phyloP scores from a whole-genome alignment of 148 eudicot species.

The Chenopodium formosanum region DNA sequence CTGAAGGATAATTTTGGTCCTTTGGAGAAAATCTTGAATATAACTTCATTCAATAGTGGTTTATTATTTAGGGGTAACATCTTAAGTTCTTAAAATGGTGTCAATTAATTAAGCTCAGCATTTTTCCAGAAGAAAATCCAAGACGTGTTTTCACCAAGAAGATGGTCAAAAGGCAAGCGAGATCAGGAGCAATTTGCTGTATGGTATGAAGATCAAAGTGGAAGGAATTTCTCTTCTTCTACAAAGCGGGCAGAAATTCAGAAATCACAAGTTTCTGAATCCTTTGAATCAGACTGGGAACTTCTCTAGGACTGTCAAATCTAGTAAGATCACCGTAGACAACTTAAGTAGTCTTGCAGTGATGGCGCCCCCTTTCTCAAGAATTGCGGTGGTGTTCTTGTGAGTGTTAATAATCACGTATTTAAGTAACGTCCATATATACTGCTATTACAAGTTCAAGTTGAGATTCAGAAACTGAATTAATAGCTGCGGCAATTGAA shows the following conservation, averaged over 20 bases:
- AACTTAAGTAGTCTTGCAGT: neutral
- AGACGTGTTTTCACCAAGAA: constrained; percentile 26
- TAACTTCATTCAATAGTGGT: no score
- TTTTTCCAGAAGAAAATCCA: constrained; percentile 32
- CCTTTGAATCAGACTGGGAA: constrained; percentile 38
- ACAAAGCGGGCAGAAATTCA: neutral
- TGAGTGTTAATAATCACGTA: constrained; percentile 7
- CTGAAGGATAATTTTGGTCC: no score
- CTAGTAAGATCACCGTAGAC: neutral
- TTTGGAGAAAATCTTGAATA: no score
- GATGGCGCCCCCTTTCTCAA: constrained; percentile 22
- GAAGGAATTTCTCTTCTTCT: neutral
- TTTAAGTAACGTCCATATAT: constrained; percentile 4
- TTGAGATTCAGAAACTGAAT: constrained; percentile 4
- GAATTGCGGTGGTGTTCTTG: constrained; percentile 20
- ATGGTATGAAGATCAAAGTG: constrained; percentile 19
- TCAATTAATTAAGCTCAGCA: neutral
- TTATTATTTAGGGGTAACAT: no score
- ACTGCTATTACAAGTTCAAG: constrained; percentile 6
- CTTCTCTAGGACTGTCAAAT: constrained; percentile 25
- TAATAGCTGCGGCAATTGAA: constrained; percentile 1
- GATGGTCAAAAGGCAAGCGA: constrained; percentile 30
- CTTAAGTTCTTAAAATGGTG: neutral
- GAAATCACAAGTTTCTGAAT: constrained; percentile 10
- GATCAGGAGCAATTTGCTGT: constrained; percentile 14